Base-by-base conservation (phyloP, 2,329 filamentous ascomycete genomes). In the Clarireedia homoeocarpa region DNA sequence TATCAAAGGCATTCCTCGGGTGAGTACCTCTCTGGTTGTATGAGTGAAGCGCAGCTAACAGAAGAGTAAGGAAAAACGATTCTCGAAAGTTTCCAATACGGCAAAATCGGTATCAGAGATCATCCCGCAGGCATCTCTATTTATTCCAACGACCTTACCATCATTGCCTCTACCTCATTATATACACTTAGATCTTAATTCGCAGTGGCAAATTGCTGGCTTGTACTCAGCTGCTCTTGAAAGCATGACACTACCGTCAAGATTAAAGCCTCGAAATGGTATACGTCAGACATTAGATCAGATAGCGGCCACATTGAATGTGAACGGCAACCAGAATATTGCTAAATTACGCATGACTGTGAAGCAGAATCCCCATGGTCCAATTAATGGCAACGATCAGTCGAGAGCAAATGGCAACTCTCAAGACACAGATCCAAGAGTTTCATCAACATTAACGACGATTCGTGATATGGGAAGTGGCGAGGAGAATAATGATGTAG, bases 191-290 rank as follows among this genome's bases (percentile, higher is more conserved):
- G 81, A 91, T 63, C 62, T 71, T 9, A 71, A 73, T 6, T 94
- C 88, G 0, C 74, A 78, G 55, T 99, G 94, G 94, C 84, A 95
- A 64, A 81, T 82, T 3, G 86, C 89, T 12, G 91, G 87, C 2
- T 72, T 96, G 14, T 78, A 95, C 59, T 82, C 84, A 14, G 78
- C 88, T 0, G 88, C 87, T 1, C 69, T 96, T 12, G 94, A 97
- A 70, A 89, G 83, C 24, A 81, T 86, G 36, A 89, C 86, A 1
- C 72, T 97, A 14, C 88, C 89, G 6, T 85, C 89, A 1, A 81
- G 92, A 3, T 72, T 96, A 30, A 78, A 77, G 30, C 70, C 70
- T 4, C 69, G 63, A 60, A 75, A 69, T 62, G 73, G 72, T 59
- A 77, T 67, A 39, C 65, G 65, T 26, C 53, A 64, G 24, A 82